Base-by-base conservation (phyloP, 2,329 filamentous ascomycete species). In the Cladophialophora immunda region DNA sequence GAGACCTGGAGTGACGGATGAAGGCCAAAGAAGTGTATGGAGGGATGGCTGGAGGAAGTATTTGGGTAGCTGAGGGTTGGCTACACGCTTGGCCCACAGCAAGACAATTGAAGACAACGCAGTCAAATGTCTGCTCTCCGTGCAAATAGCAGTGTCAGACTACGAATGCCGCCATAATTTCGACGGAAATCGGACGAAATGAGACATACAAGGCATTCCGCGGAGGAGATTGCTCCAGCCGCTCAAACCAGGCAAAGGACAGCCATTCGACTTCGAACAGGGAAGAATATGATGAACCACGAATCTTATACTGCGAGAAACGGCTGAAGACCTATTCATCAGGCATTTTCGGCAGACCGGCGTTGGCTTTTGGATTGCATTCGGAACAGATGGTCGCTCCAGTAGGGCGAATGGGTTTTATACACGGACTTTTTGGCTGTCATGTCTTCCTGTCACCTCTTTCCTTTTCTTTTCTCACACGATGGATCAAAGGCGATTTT, bases 21-120 rank as follows among this genome's bases (percentile, higher is more conserved):
- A 91, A 68, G 91, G 92, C 9, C 88, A 86, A 71, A 84, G 89
- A 53, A 82, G 87, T 59, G 87, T 91, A 69, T 80, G 88, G 32
- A 85, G 91, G 69, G 90, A 94, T 74, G 92, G 91, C 1, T 96
- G 93, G 93, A 94, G 92, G 78, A 85, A 89, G 73, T 95, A 94
- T 80, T 80, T 94, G 59, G 85, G 82, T 57, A 78, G 79, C 34
- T 76, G 59, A 62, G 27, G 17, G 34, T 8, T n/a, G 32, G 5
- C 30, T 17, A 36, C 55, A n/a, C 27, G n/a, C 1, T 29, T 32
- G 27, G 52, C 3, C n/a, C 17, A 3, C 15, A 17, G 27, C 2
- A 55, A 30, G 4, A n/a, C 27, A 11, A 55, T 55, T n/a, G 27
- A 22, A 25, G 22, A 25, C 19, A 25, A 25, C 19, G 25, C 19